Evolutionary conservation across 768 basidiomycete genomes (phyloP).

Genomic region (Auricularia auricula-judae): DNA sequence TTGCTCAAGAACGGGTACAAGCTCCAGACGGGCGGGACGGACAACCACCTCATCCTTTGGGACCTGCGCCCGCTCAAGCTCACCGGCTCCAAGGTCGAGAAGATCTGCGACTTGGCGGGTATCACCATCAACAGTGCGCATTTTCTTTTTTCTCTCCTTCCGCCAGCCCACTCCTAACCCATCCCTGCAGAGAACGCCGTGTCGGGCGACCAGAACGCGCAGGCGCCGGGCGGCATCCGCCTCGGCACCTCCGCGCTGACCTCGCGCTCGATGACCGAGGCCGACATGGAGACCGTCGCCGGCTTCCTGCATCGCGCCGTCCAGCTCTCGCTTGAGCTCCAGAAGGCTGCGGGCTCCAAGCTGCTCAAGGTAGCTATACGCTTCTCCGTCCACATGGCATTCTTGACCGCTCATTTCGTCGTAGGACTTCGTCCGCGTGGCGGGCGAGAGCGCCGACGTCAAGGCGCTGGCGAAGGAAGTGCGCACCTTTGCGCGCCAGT

Average conservation of each 20-base stretch:
- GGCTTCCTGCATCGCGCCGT: conserved; percentile 90
- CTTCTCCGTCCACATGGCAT: no score
- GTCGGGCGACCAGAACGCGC: conserved; percentile 79
- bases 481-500: conserved; percentile 64
- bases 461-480: conserved; percentile 73
- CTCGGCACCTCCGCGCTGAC: conserved; percentile 91
- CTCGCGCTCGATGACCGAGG: conserved; percentile 85
- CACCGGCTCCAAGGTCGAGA: conserved; percentile 98
- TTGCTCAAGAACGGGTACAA: conserved; percentile 80
- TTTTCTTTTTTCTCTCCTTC: background rate
- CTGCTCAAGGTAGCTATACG: conserved; percentile 48
- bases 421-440: conserved; percentile 75
- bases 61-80: conserved; percentile 89
- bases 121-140: conserved; percentile 90
- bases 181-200: conserved; percentile 75
- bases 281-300: conserved; percentile 78
- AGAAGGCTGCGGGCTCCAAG: conserved; percentile 92
- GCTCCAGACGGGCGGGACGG: conserved; percentile 93
- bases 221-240: conserved; percentile 93
- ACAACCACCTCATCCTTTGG: conserved; percentile 98
- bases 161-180: background rate
- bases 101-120: conserved; percentile 91
- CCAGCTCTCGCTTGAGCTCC: conserved; percentile 77
- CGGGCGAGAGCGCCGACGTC: conserved; percentile 58
- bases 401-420: no score